Evolutionary conservation across 140 eudicot genomes (phyloP).

Genomic region (Anethum foeniculum): DNA sequence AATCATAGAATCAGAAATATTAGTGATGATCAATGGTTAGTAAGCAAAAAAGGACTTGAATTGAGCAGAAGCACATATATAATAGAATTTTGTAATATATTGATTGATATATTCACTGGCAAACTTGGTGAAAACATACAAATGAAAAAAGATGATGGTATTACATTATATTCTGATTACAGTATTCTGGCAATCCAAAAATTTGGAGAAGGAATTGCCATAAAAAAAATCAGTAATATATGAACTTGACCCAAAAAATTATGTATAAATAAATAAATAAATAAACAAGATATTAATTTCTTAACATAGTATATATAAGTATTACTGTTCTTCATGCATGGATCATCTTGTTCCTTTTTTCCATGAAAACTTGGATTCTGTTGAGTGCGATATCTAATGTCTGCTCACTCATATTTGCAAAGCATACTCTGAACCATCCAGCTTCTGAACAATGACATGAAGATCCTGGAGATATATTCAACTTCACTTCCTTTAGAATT

Average conservation of each 20-base stretch:
- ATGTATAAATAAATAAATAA: neutral
- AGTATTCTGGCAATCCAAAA: conserved; percentile 9
- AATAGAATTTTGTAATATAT: neutral
- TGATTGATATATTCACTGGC: neutral
- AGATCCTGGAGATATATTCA: conserved; percentile 84
- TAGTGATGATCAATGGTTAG: too few relatives aligned
- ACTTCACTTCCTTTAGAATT: conserved; percentile 50
- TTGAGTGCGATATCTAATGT: conserved; percentile 64
- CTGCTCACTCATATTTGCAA: conserved; percentile 87
- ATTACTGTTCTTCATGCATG: neutral
- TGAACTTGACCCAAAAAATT: neutral
- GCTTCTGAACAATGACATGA: conserved; percentile 91
- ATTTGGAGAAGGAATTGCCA: conserved; percentile 6
- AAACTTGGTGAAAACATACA: neutral
- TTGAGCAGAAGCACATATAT: too few relatives aligned
- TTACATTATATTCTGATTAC: conserved; percentile 18
- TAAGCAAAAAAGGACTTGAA: neutral
- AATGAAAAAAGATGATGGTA: neutral
- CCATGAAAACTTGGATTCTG: conserved; percentile 60
- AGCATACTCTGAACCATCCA: conserved; percentile 95
- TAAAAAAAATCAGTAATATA: conserved; percentile 7
- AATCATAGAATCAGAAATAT: too few relatives aligned
- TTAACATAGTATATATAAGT: neutral
- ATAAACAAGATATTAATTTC: neutral
- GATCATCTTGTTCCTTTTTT: conserved; percentile 20